Conservation (phyloP, 306 rosid genomes). For the Vigna hirtella region DNA sequence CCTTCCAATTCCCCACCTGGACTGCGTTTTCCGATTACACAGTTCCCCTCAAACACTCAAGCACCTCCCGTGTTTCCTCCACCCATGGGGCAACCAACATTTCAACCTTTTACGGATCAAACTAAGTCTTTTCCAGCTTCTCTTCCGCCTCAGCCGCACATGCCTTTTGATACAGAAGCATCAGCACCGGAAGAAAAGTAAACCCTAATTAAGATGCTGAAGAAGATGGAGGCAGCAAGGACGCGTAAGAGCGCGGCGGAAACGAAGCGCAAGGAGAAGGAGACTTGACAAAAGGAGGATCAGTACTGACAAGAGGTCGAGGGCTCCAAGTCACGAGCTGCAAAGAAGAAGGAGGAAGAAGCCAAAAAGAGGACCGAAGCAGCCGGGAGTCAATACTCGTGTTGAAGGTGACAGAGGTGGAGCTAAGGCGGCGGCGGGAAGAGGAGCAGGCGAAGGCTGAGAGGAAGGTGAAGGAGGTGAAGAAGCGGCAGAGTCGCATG, state of each 20-base stretch:
- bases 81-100: constrained; percentile 57
- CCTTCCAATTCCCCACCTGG: constrained; percentile 64
- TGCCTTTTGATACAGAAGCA: constrained; percentile 35
- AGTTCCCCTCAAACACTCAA: constrained; percentile 55
- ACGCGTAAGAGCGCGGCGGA: constrained; percentile 77
- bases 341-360: constrained; percentile 94
- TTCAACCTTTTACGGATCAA: constrained; percentile 61
- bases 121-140: constrained; percentile 54
- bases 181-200: background rate
- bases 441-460: constrained; percentile 66
- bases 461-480: constrained; percentile 70
- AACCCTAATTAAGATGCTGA: constrained; percentile 58
- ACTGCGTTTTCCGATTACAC: constrained; percentile 65
- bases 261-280: constrained; percentile 75
- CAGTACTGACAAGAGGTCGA: constrained; percentile 89
- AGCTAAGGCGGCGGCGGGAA: constrained; percentile 67
- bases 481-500: constrained; percentile 72
- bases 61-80: constrained; percentile 42
- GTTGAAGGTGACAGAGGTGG: constrained; percentile 87
- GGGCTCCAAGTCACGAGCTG: constrained; percentile 84
- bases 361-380: constrained; percentile 87
- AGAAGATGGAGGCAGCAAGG: constrained; percentile 87
- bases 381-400: constrained; percentile 78
- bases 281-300: constrained; percentile 71
- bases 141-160: constrained; percentile 54